Percentiles rank a stretch among this genome's conserved stretches.
Evolutionary conservation across 2,329 filamentous ascomycete genomes (phyloP).

Genomic region (Lomentospora prolificans): DNA sequence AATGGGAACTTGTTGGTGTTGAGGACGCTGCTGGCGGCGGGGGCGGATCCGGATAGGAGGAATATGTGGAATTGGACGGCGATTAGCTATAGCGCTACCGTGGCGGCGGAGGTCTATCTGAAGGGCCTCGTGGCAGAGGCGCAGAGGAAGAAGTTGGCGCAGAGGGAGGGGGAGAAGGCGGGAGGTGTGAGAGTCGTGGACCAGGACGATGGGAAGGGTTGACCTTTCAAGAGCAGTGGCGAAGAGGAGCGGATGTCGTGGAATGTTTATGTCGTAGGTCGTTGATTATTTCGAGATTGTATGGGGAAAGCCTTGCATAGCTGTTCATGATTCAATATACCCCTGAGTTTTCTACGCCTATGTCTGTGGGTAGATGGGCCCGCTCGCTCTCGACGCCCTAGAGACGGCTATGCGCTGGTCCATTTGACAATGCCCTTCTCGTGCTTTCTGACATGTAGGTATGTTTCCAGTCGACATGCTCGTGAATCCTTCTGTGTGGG

Average conservation of each 20-base stretch:
- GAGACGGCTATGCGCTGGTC: no score
- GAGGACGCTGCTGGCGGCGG: slow-evolving; percentile 66
- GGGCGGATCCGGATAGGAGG: slow-evolving; percentile 60
- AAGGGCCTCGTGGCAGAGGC: slow-evolving; percentile 66
- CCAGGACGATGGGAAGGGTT: neutral
- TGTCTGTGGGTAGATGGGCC: neutral
- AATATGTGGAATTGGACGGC: slow-evolving; percentile 78
- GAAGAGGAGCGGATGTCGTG: neutral
- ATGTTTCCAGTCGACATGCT: no score
- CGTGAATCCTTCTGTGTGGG: no score
- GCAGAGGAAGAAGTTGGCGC: slow-evolving; percentile 36
- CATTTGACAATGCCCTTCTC: no score
- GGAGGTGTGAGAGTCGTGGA: slow-evolving; percentile 33
- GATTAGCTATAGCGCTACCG: slow-evolving; percentile 71
- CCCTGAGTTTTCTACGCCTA: neutral
- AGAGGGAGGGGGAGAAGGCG: slow-evolving; percentile 28
- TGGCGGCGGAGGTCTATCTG: slow-evolving; percentile 77
- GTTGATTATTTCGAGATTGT: no score
- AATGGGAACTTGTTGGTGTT: slow-evolving; percentile 72
- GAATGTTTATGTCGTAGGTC: no score
- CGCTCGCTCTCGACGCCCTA: no score
- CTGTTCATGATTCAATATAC: neutral
- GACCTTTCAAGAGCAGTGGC: neutral
- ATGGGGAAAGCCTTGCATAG: neutral
- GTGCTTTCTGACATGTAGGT: no score